These are phyloP conservation scores for Achaetomium macrosporum DNA, from an alignment of 2,329 filamentous ascomycete genomes.

Conservation along the genomic window DNA sequence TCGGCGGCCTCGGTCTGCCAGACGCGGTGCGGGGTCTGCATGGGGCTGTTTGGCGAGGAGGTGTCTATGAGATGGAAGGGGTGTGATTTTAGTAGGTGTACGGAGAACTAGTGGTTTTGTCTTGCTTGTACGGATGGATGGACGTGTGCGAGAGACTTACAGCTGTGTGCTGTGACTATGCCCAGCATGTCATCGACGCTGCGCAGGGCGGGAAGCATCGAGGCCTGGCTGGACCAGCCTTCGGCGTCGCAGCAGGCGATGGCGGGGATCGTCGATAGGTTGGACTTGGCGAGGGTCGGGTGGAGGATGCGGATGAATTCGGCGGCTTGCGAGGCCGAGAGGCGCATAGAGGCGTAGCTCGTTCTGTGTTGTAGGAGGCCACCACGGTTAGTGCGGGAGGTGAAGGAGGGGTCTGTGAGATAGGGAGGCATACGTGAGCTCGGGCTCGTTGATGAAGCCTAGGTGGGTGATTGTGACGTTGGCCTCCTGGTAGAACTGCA, in stretches of 20 bases:
- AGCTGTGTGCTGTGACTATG: too few relatives aligned
- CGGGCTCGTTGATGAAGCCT: slow-evolving; percentile 44
- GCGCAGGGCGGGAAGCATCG: slow-evolving; percentile 24
- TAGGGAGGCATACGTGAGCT: slow-evolving; percentile 24
- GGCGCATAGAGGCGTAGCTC: slow-evolving; percentile 43
- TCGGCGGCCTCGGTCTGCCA: slow-evolving; percentile 50
- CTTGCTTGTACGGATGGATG: too few relatives aligned
- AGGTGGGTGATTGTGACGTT: slow-evolving; percentile 41
- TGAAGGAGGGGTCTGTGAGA: too few relatives aligned
- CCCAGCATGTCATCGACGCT: too few relatives aligned
- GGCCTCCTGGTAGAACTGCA: slow-evolving; percentile 39
- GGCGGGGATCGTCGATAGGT: slow-evolving; percentile 28
- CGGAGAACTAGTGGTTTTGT: too few relatives aligned
- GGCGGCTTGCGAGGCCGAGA: slow-evolving; percentile 71
- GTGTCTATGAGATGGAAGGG: too few relatives aligned
- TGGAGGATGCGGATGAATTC: slow-evolving; percentile 46
- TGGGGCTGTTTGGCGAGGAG: too few relatives aligned
- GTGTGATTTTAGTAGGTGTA: too few relatives aligned
- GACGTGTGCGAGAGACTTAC: too few relatives aligned
- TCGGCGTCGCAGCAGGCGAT: slow-evolving; percentile 36
- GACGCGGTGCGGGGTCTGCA: slow-evolving; percentile 21
- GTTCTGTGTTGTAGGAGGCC: slow-evolving; percentile 9
- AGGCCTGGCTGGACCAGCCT: slow-evolving; percentile 34
- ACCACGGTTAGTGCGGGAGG: too few relatives aligned
- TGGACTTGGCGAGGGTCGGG: slow-evolving; percentile 32